Percentiles rank a stretch among this genome's conserved stretches.
phyloP scores from a whole-genome alignment of 2,329 filamentous ascomycete genomes.

The Byssoonygena ceratinophila region DNA sequence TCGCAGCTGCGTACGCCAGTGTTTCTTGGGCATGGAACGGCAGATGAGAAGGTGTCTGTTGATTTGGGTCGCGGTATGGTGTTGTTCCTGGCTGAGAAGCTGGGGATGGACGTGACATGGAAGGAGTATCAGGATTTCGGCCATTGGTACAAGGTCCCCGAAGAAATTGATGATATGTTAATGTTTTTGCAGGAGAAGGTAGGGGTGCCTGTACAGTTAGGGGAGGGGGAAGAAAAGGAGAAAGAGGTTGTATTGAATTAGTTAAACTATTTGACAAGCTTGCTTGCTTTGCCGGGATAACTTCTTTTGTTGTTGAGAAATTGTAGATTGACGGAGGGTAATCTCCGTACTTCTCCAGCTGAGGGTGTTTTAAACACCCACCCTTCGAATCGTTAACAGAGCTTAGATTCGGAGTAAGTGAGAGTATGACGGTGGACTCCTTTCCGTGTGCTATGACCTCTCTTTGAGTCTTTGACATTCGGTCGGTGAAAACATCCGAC shows the following conservation, averaged over 20 bases:
- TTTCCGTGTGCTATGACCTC: conserved; percentile 8
- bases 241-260: too few relatives aligned
- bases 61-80: conserved; percentile 22
- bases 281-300: too few relatives aligned
- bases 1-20: too few relatives aligned
- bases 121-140: conserved; percentile 34
- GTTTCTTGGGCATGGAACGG: conserved; percentile 37
- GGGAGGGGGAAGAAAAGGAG: too few relatives aligned
- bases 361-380: too few relatives aligned
- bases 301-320: too few relatives aligned
- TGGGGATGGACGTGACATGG: conserved; percentile 27
- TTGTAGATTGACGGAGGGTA: too few relatives aligned
- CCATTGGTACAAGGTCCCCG: conserved; percentile 42
- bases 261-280: too few relatives aligned
- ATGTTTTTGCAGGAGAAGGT: conserved; percentile 23
- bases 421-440: not conserved
- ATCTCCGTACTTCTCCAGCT: too few relatives aligned
- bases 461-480: not conserved
- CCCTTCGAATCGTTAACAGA: not conserved
- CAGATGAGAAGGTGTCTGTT: conserved; percentile 35
- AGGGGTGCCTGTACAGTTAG: conserved; percentile 13
- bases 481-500: conserved; percentile 7
- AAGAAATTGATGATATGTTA: conserved; percentile 41
- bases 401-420: not conserved
- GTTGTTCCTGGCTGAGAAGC: conserved; percentile 20